phyloP scores from a whole-genome alignment of 2,329 filamentous ascomycete genomes.

The Hirsutella rhossiliensis region DNA sequence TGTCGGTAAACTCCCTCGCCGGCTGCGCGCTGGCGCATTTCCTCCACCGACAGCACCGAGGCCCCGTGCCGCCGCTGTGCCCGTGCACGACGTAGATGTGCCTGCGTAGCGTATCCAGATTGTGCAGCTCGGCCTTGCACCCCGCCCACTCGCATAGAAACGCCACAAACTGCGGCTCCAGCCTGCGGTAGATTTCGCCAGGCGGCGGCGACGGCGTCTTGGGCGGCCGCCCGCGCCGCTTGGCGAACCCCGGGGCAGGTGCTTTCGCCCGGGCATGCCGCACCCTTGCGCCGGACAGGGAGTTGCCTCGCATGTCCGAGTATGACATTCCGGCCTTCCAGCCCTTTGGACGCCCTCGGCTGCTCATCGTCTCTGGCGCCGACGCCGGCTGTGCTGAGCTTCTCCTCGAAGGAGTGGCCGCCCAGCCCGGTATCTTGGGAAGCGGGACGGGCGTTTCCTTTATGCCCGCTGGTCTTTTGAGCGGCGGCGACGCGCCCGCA shows the following conservation, averaged over 20 bases:
- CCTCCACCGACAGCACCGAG: constrained; percentile 17
- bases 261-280: constrained; percentile 16
- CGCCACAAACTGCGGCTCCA: constrained; percentile 31
- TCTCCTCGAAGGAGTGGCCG: background rate
- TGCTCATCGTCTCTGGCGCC: background rate
- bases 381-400: background rate
- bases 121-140: constrained; percentile 50
- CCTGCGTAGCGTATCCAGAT: constrained; percentile 43
- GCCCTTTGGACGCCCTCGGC: constrained; percentile 35
- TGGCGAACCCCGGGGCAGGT: constrained; percentile 13
- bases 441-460: constrained; percentile 7
- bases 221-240: constrained; percentile 30
- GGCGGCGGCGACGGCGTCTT: constrained; percentile 25
- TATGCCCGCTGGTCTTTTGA: background rate
- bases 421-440: background rate
- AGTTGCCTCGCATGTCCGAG: constrained; percentile 9
- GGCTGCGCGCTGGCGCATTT: constrained; percentile 12
- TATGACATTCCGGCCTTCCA: constrained; percentile 22
- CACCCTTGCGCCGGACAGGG: background rate
- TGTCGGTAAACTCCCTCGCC: constrained; percentile 21
- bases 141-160: constrained; percentile 49
- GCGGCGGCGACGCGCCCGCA: constrained; percentile 9
- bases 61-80: background rate
- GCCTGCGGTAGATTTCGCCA: constrained; percentile 26
- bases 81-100: constrained; percentile 42